Conservation (phyloP, 2,329 filamentous ascomycete genomes). For the Davidsoniella virescens region DNA sequence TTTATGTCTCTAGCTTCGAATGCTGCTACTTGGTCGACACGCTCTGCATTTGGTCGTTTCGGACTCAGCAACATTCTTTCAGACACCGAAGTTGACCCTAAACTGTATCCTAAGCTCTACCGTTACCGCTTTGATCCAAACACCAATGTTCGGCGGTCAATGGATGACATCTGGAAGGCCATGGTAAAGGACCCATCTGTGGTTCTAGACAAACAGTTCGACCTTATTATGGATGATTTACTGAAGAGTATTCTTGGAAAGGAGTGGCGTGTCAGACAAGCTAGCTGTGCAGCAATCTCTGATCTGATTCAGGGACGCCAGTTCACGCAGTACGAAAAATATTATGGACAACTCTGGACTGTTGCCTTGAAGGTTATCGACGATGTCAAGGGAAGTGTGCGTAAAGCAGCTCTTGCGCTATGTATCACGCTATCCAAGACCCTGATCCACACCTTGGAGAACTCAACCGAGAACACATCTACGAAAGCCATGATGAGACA, state of each 20-base stretch:
- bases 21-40: conserved; percentile 92
- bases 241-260: conserved; percentile 72
- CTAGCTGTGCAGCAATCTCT: conserved; percentile 76
- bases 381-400: conserved; percentile 86
- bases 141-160: conserved; percentile 76
- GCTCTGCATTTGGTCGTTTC: conserved; percentile 87
- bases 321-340: conserved; percentile 62
- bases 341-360: conserved; percentile 72
- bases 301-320: conserved; percentile 73
- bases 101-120: conserved; percentile 87
- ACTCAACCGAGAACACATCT: conserved; percentile 52
- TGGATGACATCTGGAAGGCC: conserved; percentile 96
- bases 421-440: conserved; percentile 74
- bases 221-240: conserved; percentile 75
- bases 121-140: conserved; percentile 94
- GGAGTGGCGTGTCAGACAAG: conserved; percentile 87
- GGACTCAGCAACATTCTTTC: conserved; percentile 84
- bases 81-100: conserved; percentile 75
- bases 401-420: conserved; percentile 62
- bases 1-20: conserved; percentile 97
- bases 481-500: conserved; percentile 68
- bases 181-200: conserved; percentile 75
- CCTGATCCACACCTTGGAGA: conserved; percentile 70
- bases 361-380: conserved; percentile 82
- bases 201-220: conserved; percentile 67